Percentiles rank a stretch among this genome's conserved stretches.
Conservation (phyloP, 2,329 filamentous ascomycete genomes). For the Xylaria sp. region DNA sequence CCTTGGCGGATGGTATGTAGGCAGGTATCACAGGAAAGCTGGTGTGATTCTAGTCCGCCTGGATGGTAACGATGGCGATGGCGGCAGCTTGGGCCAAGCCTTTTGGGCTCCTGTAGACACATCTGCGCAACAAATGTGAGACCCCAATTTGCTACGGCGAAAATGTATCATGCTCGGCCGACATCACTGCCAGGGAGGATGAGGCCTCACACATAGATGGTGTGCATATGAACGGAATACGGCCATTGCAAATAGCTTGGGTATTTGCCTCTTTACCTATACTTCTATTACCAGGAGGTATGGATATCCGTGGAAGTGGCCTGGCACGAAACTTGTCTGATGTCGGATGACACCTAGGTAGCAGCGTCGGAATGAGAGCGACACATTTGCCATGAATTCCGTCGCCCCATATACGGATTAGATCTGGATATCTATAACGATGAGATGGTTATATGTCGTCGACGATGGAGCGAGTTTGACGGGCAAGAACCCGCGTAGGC, state of each 20-base stretch:
- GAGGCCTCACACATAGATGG: background rate
- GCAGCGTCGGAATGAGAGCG: background rate
- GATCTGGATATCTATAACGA: background rate
- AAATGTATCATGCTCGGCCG: background rate
- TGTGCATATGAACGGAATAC: background rate
- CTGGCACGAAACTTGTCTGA: background rate
- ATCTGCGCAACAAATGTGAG: constrained; percentile 1
- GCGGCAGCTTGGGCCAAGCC: background rate
- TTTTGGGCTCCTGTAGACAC: background rate
- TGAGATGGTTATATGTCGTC: background rate
- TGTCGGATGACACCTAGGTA: background rate
- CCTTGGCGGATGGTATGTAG: background rate
- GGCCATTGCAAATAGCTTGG: background rate
- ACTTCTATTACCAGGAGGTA: background rate
- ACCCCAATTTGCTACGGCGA: background rate
- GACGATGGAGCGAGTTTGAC: background rate
- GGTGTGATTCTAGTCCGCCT: background rate
- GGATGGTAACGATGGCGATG: background rate
- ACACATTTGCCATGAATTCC: background rate
- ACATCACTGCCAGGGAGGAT: background rate
- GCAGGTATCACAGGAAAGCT: background rate
- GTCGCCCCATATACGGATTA: background rate
- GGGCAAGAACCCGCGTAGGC: background rate
- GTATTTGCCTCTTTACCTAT: background rate
- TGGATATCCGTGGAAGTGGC: background rate